Evolutionary conservation across 305 asterid genomes (phyloP).

Genomic region (Fraxinus baroniana): DNA sequence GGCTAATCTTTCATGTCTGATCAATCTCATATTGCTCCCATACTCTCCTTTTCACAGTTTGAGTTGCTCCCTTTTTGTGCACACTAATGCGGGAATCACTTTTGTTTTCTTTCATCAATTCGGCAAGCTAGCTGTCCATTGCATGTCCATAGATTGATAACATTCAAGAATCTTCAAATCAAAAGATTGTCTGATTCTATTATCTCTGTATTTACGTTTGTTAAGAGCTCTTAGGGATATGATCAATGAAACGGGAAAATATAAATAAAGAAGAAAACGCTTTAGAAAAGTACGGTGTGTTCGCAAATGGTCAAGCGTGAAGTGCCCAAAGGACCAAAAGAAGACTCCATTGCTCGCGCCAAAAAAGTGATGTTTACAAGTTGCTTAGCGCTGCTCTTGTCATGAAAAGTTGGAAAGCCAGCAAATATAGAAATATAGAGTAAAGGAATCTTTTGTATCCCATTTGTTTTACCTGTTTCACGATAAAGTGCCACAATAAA

Average conservation of each 20-base stretch:
- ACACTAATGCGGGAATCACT: not conserved
- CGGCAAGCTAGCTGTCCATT: not conserved
- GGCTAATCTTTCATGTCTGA: not conserved
- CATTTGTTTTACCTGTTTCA: constrained; percentile 47
- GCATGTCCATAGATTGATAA: not conserved
- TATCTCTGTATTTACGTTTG: not conserved
- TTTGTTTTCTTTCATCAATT: not conserved
- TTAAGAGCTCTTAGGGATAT: not conserved
- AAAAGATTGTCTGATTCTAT: not conserved
- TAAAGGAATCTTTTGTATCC: constrained; percentile 40
- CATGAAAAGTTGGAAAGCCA: constrained; percentile 44
- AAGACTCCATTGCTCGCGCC: constrained; percentile 6
- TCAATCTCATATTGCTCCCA: not conserved
- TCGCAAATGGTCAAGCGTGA: not conserved
- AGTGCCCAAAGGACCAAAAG: not conserved
- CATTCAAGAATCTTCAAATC: constrained; percentile 21
- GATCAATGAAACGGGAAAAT: not conserved
- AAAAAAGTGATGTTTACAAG: constrained; percentile 15
- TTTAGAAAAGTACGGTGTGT: not conserved
- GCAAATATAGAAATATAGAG: constrained; percentile 43
- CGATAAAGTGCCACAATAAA: not conserved
- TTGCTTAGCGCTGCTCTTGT: constrained; percentile 33
- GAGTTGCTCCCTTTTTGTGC: not conserved
- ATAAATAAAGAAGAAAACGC: not conserved
- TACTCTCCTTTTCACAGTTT: not conserved